Evolutionary conservation across 208 protist species (phyloP).

Genomic region (Leishmania amazonensis): DNA sequence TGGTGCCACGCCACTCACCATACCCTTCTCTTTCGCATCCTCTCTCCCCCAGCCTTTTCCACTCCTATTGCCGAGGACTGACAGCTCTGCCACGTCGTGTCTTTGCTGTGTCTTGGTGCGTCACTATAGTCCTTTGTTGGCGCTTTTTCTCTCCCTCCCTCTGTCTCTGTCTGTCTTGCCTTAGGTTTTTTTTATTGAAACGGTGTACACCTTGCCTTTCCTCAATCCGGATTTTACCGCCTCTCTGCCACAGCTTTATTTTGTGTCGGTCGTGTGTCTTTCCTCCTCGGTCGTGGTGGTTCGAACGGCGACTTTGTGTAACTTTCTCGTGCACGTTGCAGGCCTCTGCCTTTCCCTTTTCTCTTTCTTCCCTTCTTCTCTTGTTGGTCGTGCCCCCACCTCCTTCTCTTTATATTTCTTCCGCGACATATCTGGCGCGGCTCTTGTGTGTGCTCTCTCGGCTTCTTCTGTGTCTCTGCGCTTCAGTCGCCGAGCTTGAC

Average conservation of each 20-base stretch:
- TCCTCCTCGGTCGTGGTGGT: background rate
- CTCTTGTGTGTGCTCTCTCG: background rate
- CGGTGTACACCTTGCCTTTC: background rate
- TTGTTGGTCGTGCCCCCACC: background rate
- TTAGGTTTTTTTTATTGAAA: background rate
- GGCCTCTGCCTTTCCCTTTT: background rate
- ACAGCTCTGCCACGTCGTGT: background rate
- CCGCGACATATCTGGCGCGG: background rate
- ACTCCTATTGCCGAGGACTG: background rate
- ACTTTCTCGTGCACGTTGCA: background rate
- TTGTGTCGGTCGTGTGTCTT: background rate
- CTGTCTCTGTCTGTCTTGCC: background rate
- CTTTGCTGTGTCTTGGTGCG: background rate
- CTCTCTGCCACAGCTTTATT: background rate
- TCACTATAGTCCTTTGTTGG: background rate
- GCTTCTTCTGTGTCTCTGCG: background rate
- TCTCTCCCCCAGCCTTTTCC: background rate
- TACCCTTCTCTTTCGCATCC: background rate
- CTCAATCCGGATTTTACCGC: background rate
- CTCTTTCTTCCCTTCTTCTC: background rate
- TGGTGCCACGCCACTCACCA: background rate
- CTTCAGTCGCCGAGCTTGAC: slow-evolving; percentile 11
- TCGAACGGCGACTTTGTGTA: background rate
- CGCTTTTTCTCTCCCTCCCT: background rate
- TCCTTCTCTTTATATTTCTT: slow-evolving; percentile 7